phyloP scores from a whole-genome alignment of 768 basidiomycete species.

The Cystofilobasidium ferigula region DNA sequence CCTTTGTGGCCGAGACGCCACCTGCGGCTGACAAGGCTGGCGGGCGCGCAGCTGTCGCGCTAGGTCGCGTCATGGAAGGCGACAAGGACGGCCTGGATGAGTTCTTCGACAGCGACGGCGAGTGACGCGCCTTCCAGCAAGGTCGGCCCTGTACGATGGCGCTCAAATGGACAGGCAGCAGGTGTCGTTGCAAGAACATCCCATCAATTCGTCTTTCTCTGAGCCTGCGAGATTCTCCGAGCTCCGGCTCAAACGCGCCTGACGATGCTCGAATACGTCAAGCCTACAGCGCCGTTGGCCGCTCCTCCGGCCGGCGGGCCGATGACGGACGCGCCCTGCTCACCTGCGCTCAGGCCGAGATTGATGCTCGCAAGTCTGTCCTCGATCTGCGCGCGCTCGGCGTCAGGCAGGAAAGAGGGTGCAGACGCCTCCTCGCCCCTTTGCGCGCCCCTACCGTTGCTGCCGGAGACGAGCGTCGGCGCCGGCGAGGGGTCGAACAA shows the following conservation, averaged over 20 bases:
- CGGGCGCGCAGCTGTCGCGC: neutral
- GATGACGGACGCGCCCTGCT: neutral
- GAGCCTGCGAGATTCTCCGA: no score
- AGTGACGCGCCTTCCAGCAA: neutral
- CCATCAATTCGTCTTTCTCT: no score
- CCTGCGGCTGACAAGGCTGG: neutral
- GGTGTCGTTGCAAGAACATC: no score
- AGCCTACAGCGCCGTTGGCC: neutral
- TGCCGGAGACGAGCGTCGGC: neutral
- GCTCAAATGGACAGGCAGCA: no score
- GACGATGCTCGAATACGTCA: slow-evolving; percentile 17
- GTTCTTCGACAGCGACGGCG: neutral
- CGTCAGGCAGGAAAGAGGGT: neutral
- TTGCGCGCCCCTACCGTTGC: neutral
- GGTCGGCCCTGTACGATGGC: no score
- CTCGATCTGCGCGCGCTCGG: slow-evolving; percentile 1
- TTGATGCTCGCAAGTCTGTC: neutral
- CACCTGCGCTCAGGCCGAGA: neutral
- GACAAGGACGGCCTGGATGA: neutral
- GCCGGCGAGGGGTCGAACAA: slow-evolving; percentile 16
- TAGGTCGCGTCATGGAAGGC: neutral
- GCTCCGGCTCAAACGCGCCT: no score
- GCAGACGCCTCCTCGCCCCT: neutral
- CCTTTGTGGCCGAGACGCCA: neutral
- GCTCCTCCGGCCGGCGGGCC: neutral